Base-by-base conservation (phyloP, 1,284 basidiomycete species). In the Fomitopsis betulina region DNA sequence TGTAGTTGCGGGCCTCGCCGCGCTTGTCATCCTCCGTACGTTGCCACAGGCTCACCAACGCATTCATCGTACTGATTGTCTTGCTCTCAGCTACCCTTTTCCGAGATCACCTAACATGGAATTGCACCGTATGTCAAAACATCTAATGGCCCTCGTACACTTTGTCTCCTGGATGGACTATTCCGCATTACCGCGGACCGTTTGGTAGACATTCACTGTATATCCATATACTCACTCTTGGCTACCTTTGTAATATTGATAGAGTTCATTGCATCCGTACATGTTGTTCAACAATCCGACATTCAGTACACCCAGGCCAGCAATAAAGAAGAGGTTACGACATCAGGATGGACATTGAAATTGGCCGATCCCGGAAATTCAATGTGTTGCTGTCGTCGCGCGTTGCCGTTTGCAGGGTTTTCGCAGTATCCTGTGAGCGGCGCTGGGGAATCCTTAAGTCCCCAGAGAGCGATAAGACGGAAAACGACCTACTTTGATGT, bases 1-100 rank as follows among this genome's bases (percentile, higher is more conserved):
- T 61, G 82, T 96, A 66, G 81, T 95, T 60, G 84, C 87, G 45
- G 73, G 88, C 60, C 84, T 98, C 63, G 87, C 89, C 53, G 91
- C 94, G n/a, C 79, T 98, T 70, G 80, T 93, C 64, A 79, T 85
- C 61, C 72, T 93, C 64, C 90, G 90, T 93, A 77, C 66, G 89
- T 84, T 5, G 43, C 45, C 30, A 47, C 21, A 51, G 23, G 33
- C 37, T 57, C 5, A 15, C 54, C 2, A 19, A 53, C 33, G 5
- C 50, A 1, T 10, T 39, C 30, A 38, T 33, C 13, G 35, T 45
- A 39, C 63, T 61, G 37, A 62, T 39, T 61, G 54, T 45, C 13
- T 27, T 17, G 9, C 37, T 40, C 30, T 45, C 61, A 91, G 88
- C 89, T 66, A 79, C 81, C 55, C 67, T 91, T 57, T 89, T 90